phyloP scores from a whole-genome alignment of 2,329 filamentous ascomycete species.

The Cladosporium sp. region DNA sequence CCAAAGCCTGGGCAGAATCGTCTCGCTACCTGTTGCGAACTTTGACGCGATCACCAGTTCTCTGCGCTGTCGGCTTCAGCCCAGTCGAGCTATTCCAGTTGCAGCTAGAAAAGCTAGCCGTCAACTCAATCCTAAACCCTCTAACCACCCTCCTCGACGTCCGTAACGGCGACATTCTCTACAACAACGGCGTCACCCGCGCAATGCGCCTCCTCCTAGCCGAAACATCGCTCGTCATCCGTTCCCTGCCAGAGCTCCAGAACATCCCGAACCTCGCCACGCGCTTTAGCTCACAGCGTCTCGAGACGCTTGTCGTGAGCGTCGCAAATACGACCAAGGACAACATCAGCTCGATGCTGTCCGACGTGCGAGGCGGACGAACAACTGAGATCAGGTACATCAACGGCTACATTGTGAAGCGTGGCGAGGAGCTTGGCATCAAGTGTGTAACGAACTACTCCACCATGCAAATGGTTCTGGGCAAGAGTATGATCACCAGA shows the following conservation, averaged over 20 bases:
- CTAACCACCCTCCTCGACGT: constrained; percentile 75
- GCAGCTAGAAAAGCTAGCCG: constrained; percentile 75
- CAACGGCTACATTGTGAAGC: constrained; percentile 79
- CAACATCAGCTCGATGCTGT: constrained; percentile 64
- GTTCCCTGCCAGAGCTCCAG: constrained; percentile 68
- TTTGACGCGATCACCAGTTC: constrained; percentile 57
- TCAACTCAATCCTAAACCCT: constrained; percentile 74
- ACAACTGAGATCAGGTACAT: constrained; percentile 76
- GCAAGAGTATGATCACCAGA: constrained; percentile 53
- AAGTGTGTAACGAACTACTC: constrained; percentile 68
- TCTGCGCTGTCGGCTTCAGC: constrained; percentile 57
- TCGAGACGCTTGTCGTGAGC: constrained; percentile 56
- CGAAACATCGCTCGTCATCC: constrained; percentile 71
- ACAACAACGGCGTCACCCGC: constrained; percentile 61
- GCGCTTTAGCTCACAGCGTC: constrained; percentile 57
- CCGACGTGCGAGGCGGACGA: constrained; percentile 56
- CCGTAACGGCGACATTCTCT: constrained; percentile 66
- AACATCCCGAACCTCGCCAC: constrained; percentile 55
- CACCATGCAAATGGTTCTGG: constrained; percentile 68
- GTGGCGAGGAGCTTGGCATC: constrained; percentile 70
- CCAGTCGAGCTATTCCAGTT: constrained; percentile 61
- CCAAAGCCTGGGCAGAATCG: constrained; percentile 36
- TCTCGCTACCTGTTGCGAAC: constrained; percentile 61
- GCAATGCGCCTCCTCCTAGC: constrained; percentile 67
- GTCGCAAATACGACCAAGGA: constrained; percentile 52